Conservation (phyloP, 495 filamentous ascomycete genomes). For the Elaphomyces granulatus region DNA sequence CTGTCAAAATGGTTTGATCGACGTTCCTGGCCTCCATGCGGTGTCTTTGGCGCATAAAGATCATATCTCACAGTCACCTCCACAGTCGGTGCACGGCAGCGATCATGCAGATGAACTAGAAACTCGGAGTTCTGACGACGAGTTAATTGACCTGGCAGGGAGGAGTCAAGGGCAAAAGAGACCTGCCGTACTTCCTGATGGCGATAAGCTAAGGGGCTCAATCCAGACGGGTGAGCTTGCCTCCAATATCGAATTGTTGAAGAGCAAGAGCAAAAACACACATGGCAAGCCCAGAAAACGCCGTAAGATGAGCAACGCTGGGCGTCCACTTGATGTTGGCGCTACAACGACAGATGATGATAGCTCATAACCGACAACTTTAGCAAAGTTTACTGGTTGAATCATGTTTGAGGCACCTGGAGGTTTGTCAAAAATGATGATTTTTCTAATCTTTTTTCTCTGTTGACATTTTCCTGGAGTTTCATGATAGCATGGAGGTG, state of each 20-base stretch:
- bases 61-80: background rate
- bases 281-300: slow-evolving; percentile 14
- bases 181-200: background rate
- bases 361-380: background rate
- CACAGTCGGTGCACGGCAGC: background rate
- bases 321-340: slow-evolving; percentile 17
- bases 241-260: background rate
- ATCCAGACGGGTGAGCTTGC: background rate
- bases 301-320: slow-evolving; percentile 20
- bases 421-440: too few species aligned
- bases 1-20: background rate
- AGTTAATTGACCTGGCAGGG: background rate
- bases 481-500: too few species aligned
- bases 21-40: background rate
- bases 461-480: too few species aligned
- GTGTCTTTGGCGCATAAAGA: background rate
- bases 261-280: background rate
- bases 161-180: background rate
- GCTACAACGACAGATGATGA: slow-evolving; percentile 13
- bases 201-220: background rate
- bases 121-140: background rate
- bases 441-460: too few species aligned
- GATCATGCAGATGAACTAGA: background rate
- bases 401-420: too few species aligned
- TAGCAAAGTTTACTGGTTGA: too few species aligned